These are phyloP conservation scores for Casaregolazyma suthepensis DNA, from an alignment of 1,139 yeast genomes.

Conservation along the genomic window DNA sequence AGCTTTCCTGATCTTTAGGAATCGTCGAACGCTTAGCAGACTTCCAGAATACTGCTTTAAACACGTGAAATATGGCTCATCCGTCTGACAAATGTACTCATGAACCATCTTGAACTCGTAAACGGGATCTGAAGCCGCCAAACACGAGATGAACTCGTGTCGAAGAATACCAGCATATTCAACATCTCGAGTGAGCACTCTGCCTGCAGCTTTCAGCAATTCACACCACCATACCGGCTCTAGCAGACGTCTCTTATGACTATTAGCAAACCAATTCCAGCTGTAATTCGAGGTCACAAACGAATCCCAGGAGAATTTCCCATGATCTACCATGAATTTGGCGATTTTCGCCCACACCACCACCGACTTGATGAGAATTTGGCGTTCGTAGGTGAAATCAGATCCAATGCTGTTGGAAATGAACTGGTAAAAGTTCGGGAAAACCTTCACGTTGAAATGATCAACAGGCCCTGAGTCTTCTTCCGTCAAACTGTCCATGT, in stretches of 20 bases:
- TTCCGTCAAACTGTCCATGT: constrained; percentile 4
- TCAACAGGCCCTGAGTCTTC: not conserved
- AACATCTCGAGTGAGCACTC: constrained; percentile 1
- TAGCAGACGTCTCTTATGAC: constrained; percentile 4
- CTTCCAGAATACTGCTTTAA: not conserved
- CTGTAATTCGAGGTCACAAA: constrained; percentile 13
- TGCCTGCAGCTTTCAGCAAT: constrained; percentile 5
- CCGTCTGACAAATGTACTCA: not conserved
- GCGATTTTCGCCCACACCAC: constrained; percentile 12
- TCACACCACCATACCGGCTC: constrained; percentile 13
- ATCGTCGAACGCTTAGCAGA: not conserved
- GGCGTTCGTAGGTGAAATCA: constrained; percentile 1
- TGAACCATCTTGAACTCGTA: constrained; percentile 9
- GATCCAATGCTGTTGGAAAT: constrained; percentile 6
- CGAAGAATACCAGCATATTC: not conserved
- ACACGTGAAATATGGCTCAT: not conserved
- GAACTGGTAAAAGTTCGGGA: constrained; percentile 1
- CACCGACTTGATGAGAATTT: constrained; percentile 7
- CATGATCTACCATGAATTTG: constrained; percentile 9
- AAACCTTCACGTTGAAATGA: constrained; percentile 1
- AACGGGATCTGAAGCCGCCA: constrained; percentile 4
- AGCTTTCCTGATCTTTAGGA: not conserved
- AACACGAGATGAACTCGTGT: constrained; percentile 8
- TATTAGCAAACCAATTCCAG: constrained; percentile 12
- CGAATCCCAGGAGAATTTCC: constrained; percentile 13